These are phyloP conservation scores for Diutina neorugosa DNA, from an alignment of 1,139 yeast genomes.

Conservation along the genomic window DNA sequence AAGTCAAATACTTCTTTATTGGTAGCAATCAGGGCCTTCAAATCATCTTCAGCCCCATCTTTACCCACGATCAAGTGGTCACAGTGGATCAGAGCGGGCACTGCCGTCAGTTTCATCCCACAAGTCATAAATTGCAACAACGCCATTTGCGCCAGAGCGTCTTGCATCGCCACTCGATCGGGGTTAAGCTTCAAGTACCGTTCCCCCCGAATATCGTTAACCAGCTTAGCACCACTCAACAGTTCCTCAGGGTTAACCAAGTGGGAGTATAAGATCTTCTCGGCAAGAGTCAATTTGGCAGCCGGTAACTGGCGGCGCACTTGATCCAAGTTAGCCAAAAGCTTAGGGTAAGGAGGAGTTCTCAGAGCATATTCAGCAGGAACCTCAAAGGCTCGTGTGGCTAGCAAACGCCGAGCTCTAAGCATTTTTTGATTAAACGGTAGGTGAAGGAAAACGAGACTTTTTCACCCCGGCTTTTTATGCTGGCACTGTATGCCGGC, in stretches of 20 bases:
- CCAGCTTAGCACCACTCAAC: conserved; percentile 29
- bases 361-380: conserved; percentile 54
- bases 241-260: conserved; percentile 77
- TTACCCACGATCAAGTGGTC: conserved; percentile 96
- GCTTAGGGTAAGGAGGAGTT: conserved; percentile 79
- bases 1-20: conserved; percentile 93
- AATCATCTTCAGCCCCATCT: conserved; percentile 76
- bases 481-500: neutral
- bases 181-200: conserved; percentile 84
- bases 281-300: conserved; percentile 82
- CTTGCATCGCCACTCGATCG: conserved; percentile 99
- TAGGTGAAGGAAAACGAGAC: neutral
- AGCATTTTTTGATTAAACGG: neutral
- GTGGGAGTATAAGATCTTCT: conserved; percentile 87
- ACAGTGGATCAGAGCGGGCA: conserved; percentile 93
- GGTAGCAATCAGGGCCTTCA: conserved; percentile 61
- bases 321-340: conserved; percentile 46
- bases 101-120: conserved; percentile 74
- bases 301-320: conserved; percentile 55
- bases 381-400: conserved; percentile 17
- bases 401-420: neutral
- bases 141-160: conserved; percentile 98
- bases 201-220: conserved; percentile 61
- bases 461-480: neutral
- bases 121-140: conserved; percentile 93